Base-by-base conservation (phyloP, 2,329 filamentous ascomycete genomes). In the Furcasterigmium sp. region DNA sequence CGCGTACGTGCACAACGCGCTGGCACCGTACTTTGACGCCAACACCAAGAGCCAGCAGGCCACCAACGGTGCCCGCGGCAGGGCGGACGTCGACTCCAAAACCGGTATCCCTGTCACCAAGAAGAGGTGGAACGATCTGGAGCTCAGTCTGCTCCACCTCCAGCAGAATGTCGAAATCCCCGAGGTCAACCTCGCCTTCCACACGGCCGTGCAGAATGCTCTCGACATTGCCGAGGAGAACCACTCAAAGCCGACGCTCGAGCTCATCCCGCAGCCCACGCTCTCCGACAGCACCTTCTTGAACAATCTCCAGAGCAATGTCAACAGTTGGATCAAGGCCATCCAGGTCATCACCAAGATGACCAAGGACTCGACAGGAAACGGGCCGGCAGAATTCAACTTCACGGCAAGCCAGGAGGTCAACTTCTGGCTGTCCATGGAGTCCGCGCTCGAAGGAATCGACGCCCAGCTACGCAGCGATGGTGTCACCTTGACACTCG, bases 101-200 rank as follows among this genome's bases (percentile, higher is more conserved):
- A 95, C 89, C 15, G 93, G 93, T 47, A 91, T 98, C 49, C 90
- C 93, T 14, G 89, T 91, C n/a, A 91, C 93, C 17, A 95, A 95
- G 74, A 95, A 95, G 78, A 88, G 90, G 58, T 84, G 97, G 63
- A 93, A 91, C 40, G 94, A 99, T 63, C 69, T 99, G 53, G 91
- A 95, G 63, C 75, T 95, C 54, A 93, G 86, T 53, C 71, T 99
- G 56, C 76, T 90, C 45, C 91, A 98, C 58, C 74, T 98, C 43
- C 91, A 96, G 65, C 91, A 98, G 64, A 97, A 98, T 65, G 90
- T 95, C 44, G 94, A 98, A 64, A 97, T 99, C 42, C 93, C 93
- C 17, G 89, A 95, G 55, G 78, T 97, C 41, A 85, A 87, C 15
- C 72, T 99, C 49, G 83, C 87, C 10, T 84, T 96, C 52, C 91